Evolutionary conservation across 2,329 filamentous ascomycete species (phyloP), one percentile per base, ranked within the genome.

Genomic region (Xylariaceae sp.): DNA sequence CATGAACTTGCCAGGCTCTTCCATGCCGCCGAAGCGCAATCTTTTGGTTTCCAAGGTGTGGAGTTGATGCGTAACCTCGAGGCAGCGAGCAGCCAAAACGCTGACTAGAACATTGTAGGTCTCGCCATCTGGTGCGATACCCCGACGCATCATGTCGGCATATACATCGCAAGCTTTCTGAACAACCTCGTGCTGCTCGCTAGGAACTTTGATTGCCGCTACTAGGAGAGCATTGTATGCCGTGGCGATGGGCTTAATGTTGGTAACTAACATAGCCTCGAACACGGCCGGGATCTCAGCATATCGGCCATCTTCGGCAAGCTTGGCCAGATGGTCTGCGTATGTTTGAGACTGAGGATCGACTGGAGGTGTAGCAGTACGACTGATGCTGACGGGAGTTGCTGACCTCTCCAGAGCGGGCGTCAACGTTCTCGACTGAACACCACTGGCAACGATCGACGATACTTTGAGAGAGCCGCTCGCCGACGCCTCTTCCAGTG

Each of bases 141-240:
- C 85, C 50, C 90, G 85, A 51, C 85, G 82, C 53, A 95, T 81
- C 93, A 98, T 97, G 62, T 97, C 90, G 13, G 89, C 85, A 64
- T 97, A 98, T 39, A 98, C 87, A 68, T 95, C 90, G 39, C 97
- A 76, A 4, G 89, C 89, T 69, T 95, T 95, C 47, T 89, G 85
- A 12, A 95, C 87, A 39, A 93, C 81, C 67, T 94, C 86, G 40
- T 85, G 85, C 64, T 83, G 86, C 63, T 87, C 83, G 18, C 75
- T 73, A 7, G 90, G 87, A 15, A 96, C 77, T 53, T 88, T 78
- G 47, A 96, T 88, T 12, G 89, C 89, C 4, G 93, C 88, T 55
- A 83, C 76, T 33, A 98, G 72, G 34, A 98, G 75, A 37, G 89
- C 87, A 62, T 96, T 96, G 74, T 98, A 98, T n/a, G 91, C 86